Evolutionary conservation across 73 alveolate species (phyloP).

Genomic region (Tetrahymena borealis): DNA sequence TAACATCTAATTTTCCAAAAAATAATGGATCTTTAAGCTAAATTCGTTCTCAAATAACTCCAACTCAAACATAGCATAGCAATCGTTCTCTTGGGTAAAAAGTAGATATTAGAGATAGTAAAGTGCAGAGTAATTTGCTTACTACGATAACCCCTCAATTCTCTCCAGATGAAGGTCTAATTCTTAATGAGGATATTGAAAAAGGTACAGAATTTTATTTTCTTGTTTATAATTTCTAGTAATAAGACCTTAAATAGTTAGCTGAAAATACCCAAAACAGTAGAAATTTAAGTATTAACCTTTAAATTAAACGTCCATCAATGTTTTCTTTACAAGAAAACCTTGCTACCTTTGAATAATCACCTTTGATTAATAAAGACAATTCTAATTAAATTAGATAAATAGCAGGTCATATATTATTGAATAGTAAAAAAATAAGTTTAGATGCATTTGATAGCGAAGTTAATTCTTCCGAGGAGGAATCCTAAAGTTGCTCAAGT

Average conservation of each 20-base stretch:
- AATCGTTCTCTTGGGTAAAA: neutral
- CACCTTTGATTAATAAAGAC: too few relatives aligned
- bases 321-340: too few relatives aligned
- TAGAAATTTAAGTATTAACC: neutral
- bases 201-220: slow-evolving; percentile 25
- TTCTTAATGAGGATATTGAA: slow-evolving; percentile 3
- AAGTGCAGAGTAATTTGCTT: neutral
- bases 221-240: neutral
- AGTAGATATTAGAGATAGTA: neutral
- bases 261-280: neutral
- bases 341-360: too few relatives aligned
- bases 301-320: neutral
- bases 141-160: neutral
- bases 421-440: too few relatives aligned
- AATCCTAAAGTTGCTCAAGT: too few relatives aligned
- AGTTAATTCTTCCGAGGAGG: too few relatives aligned
- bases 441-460: too few relatives aligned
- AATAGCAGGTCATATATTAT: too few relatives aligned
- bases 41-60: neutral
- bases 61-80: neutral
- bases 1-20: neutral
- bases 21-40: neutral
- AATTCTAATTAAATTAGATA: too few relatives aligned
- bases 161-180: slow-evolving; percentile 12
- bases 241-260: neutral